Evolutionary conservation across 2,329 filamentous ascomycete species (phyloP).

Genomic region (Epichloe bromicola): DNA sequence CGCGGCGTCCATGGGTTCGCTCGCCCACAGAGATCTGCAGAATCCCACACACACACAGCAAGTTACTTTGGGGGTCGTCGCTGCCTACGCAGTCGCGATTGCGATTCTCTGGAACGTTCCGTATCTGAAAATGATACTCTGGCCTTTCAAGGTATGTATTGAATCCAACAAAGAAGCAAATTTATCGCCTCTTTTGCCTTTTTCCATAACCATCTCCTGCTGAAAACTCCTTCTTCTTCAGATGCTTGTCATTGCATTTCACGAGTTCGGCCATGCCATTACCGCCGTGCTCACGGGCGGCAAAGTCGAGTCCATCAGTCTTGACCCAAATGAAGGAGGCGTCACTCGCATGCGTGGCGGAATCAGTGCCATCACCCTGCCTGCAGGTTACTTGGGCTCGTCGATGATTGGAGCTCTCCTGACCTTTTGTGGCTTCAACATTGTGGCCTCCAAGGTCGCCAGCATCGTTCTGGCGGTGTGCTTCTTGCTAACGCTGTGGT

Average conservation of each 20-base stretch:
- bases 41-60: slow-evolving; percentile 54
- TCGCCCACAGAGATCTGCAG: slow-evolving; percentile 30
- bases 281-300: slow-evolving; percentile 61
- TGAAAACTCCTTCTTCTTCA: slow-evolving; percentile 15
- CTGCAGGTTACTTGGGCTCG: slow-evolving; percentile 66
- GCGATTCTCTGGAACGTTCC: slow-evolving; percentile 70
- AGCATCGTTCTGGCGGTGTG: slow-evolving; percentile 60
- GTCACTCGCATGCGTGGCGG: slow-evolving; percentile 68
- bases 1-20: background rate
- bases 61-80: slow-evolving; percentile 60
- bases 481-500: slow-evolving; percentile 71
- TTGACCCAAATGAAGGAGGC: slow-evolving; percentile 67
- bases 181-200: background rate
- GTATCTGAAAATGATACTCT: slow-evolving; percentile 60
- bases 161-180: background rate
- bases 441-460: slow-evolving; percentile 68
- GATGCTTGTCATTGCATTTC: slow-evolving; percentile 77
- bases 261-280: slow-evolving; percentile 67
- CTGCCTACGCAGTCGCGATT: slow-evolving; percentile 58
- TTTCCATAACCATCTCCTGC: background rate
- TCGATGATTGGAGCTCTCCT: slow-evolving; percentile 64
- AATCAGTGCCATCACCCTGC: slow-evolving; percentile 55
- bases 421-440: slow-evolving; percentile 71
- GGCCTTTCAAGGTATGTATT: slow-evolving; percentile 59
- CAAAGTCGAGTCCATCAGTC: slow-evolving; percentile 57